Evolutionary conservation across 2,329 filamentous ascomycete species (phyloP).

Genomic region (Beauveria scarabaeidicola): DNA sequence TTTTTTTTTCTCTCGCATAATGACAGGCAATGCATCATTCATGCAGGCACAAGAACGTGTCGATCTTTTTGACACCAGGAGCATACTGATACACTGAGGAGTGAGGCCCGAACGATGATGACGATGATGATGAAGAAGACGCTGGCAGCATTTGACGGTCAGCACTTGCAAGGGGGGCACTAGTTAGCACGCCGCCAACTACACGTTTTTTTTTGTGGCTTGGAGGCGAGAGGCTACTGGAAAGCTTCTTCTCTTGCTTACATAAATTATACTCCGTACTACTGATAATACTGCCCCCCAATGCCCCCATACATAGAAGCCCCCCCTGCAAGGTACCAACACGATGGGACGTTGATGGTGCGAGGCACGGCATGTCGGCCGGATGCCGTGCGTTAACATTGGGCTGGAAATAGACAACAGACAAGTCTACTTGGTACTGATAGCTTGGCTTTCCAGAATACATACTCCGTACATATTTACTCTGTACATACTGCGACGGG

Average conservation of each 20-base stretch:
- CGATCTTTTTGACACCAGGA: background rate
- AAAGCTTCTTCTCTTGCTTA: background rate
- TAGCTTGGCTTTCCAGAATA: background rate
- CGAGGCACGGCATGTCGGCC: background rate
- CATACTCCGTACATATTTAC: no score
- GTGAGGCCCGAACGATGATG: background rate
- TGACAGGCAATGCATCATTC: background rate
- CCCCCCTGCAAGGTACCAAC: background rate
- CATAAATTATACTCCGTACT: no score
- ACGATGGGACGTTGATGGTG: background rate
- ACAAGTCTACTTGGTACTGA: background rate
- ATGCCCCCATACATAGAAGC: background rate
- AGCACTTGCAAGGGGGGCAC: background rate
- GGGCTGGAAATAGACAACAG: background rate
- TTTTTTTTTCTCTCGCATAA: background rate
- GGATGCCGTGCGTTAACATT: background rate
- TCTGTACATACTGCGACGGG: no score
- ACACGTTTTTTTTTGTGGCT: background rate
- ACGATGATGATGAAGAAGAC: background rate
- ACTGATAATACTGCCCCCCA: background rate
- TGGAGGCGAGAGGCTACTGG: background rate
- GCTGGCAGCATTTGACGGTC: background rate
- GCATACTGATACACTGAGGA: background rate
- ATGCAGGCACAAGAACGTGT: background rate
- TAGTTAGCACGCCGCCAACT: background rate